Percentiles rank a stretch among this genome's conserved stretches.
Conservation (phyloP, 495 filamentous ascomycete species). For the Entonaema liquescens region DNA sequence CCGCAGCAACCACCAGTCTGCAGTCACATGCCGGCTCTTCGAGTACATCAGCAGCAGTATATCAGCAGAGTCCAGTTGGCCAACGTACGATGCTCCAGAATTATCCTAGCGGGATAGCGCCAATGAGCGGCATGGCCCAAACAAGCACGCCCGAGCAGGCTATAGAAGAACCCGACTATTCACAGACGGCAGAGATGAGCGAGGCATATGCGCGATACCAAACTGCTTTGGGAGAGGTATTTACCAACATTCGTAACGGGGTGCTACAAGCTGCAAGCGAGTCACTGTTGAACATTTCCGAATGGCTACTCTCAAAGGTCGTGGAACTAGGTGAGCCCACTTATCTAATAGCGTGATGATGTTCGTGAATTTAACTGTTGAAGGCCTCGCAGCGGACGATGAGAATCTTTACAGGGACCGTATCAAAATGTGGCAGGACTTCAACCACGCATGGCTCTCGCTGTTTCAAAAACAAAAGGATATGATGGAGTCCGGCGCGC, state of each 20-base stretch:
- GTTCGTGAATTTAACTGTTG: conserved; percentile 32
- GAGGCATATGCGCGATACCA: conserved; percentile 81
- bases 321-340: conserved; percentile 78
- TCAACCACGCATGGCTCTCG: conserved; percentile 93
- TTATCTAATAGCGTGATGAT: conserved; percentile 22
- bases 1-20: conserved; percentile 61
- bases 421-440: conserved; percentile 88
- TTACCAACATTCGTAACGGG: conserved; percentile 78
- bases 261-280: conserved; percentile 74
- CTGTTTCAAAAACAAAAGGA: conserved; percentile 89
- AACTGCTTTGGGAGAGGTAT: conserved; percentile 73
- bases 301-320: conserved; percentile 85
- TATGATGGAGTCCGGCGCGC: conserved; percentile 68
- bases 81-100: conserved; percentile 55
- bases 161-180: conserved; percentile 42
- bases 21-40: conserved; percentile 53
- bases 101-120: conserved; percentile 54
- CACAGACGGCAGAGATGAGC: conserved; percentile 55
- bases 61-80: conserved; percentile 55
- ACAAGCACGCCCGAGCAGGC: conserved; percentile 43
- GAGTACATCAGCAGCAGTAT: conserved; percentile 53
- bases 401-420: conserved; percentile 72
- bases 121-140: conserved; percentile 55
- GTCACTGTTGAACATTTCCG: conserved; percentile 79
- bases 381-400: conserved; percentile 71